These are phyloP conservation scores for Phytophthora litchii DNA, from an alignment of 352 stramenopile species.

Conservation along the genomic window DNA sequence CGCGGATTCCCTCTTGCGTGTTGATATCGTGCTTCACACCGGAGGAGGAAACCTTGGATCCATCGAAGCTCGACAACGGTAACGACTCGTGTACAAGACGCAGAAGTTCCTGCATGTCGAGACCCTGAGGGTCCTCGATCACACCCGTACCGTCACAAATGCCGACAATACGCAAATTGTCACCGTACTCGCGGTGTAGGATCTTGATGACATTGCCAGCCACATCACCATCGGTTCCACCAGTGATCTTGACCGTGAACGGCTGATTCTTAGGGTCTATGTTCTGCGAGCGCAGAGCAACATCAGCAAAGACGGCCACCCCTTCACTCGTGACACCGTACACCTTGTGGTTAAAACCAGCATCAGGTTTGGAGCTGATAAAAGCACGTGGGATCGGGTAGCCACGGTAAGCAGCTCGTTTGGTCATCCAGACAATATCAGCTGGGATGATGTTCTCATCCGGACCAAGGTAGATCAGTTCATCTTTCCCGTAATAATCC, in stretches of 20 bases:
- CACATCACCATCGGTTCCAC: constrained; percentile 97
- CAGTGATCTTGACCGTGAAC: constrained; percentile 90
- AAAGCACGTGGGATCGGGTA: constrained; percentile 85
- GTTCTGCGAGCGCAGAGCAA: constrained; percentile 74
- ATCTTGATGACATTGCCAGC: constrained; percentile 99
- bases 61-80: constrained; percentile 84
- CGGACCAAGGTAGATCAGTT: constrained; percentile 84
- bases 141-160: constrained; percentile 93
- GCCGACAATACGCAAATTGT: constrained; percentile 94
- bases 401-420: constrained; percentile 75
- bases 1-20: constrained; percentile 82
- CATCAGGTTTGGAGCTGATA: constrained; percentile 86
- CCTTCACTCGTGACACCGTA: constrained; percentile 87
- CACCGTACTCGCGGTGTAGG: constrained; percentile 92
- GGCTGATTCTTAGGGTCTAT: constrained; percentile 77
- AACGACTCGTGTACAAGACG: constrained; percentile 93
- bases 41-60: constrained; percentile 48
- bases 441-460: constrained; percentile 86
- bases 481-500: constrained; percentile 84
- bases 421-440: constrained; percentile 87
- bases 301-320: constrained; percentile 83
- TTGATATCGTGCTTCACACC: constrained; percentile 87
- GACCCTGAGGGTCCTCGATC: constrained; percentile 95
- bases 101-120: constrained; percentile 94
- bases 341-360: constrained; percentile 88